Evolutionary conservation across 73 alveolate species (phyloP).

Genomic region (Durusdinium trenchii): DNA sequence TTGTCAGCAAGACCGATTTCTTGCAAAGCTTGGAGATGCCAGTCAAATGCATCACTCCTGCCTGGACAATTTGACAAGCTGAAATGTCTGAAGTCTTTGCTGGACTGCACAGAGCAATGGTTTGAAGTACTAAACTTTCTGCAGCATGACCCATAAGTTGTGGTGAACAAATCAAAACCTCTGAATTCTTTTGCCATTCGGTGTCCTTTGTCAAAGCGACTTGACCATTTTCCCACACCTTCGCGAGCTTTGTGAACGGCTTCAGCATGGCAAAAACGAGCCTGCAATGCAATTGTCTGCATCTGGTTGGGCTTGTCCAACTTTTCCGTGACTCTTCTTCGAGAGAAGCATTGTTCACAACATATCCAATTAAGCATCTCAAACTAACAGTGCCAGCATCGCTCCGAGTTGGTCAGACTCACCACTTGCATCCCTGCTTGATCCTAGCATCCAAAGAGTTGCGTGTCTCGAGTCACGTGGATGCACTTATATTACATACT

Average conservation of each 20-base stretch:
- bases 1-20: no score
- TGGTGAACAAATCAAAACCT: background rate
- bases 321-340: background rate
- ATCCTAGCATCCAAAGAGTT: background rate
- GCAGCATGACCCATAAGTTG: no score
- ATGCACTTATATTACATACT: background rate
- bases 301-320: background rate
- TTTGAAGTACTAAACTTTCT: no score
- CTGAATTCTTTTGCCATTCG: background rate
- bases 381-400: background rate
- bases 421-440: conserved; percentile 88
- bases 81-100: no score
- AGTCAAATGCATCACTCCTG: background rate
- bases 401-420: conserved; percentile 89
- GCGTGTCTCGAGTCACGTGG: background rate
- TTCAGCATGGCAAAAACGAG: conserved; percentile 60
- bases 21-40: conserved; percentile 35
- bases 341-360: background rate
- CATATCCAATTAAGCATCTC: background rate
- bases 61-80: background rate
- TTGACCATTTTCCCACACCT: background rate
- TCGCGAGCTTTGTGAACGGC: conserved; percentile 72
- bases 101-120: no score
- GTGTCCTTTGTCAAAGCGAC: background rate
- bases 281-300: conserved; percentile 14